Base-by-base conservation (phyloP, 2,329 filamentous ascomycete species). In the Pseudofabraea citricarpa region DNA sequence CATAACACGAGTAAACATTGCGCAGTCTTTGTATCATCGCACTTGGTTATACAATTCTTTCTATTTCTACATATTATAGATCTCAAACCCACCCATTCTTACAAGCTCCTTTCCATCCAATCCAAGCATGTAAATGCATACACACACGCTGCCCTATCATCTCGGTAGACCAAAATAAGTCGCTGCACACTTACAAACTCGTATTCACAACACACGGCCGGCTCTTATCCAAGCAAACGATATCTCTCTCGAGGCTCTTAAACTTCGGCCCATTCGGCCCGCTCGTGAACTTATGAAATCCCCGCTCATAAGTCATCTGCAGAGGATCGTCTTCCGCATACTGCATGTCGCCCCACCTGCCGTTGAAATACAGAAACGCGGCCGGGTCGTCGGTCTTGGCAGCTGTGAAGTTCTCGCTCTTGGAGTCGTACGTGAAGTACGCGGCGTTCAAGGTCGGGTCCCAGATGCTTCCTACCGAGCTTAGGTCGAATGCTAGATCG, bases 271-370 rank as follows among this genome's bases (percentile, higher is more conserved):
- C 80, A 24, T 74, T 77, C 1, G 80, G 80, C 2, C 80, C 80
- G 42, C 61, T 64, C 0, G 59, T 61, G 53, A 73, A 83, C 54
- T 75, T 77, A 10, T 69, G 41, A 41, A 47, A 56, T 3, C 48
- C 50, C 33, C 49, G 70, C 29, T 32, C 29, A 18, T 75, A 70
- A 26, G 70, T 68, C 15, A 48, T 43, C 43, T 58, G 56, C 5
- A 49, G 44, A 40, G 73, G 65, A 19, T 64, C 66, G 19, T 69
- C 64, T 4, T 66, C 62, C 0, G 82, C 80, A 59, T 95, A 95
- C 51, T 89, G 77, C 58, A 90, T 87, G 64, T 97, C 91, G 24
- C 91, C 91, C 91, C 91, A 97, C 49, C 81, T 81, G 23, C 90
- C 91, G 20, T 73, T 71, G 61, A 84, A 97, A 61, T 93, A 83